Conservation (phyloP, 345 rosid genomes). For the Iberis pinnata region DNA sequence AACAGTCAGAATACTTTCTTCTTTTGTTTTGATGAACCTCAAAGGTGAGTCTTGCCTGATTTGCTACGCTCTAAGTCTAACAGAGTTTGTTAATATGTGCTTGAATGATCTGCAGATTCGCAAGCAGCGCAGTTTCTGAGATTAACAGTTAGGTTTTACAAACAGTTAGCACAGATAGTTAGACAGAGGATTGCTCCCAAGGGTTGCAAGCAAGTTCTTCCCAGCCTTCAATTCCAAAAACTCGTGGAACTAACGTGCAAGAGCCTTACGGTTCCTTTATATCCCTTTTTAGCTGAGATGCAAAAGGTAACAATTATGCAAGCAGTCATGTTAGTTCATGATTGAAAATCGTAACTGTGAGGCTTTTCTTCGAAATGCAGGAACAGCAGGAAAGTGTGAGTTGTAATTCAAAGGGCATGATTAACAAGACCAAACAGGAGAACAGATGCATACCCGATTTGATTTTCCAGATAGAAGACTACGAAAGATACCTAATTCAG, state of each 20-base stretch:
- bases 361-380: constrained; percentile 31
- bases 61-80: constrained; percentile 1
- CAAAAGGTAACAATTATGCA: constrained; percentile 39
- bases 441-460: constrained; percentile 80
- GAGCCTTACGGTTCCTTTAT: constrained; percentile 61
- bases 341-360: background rate
- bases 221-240: constrained; percentile 59
- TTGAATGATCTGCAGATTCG: constrained; percentile 41
- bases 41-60: constrained; percentile 42
- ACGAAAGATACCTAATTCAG: constrained; percentile 65
- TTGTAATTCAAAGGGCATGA: constrained; percentile 42
- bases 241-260: constrained; percentile 75
- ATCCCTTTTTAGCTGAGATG: constrained; percentile 59
- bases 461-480: constrained; percentile 79
- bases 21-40: constrained; percentile 63
- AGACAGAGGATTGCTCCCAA: constrained; percentile 64
- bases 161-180: constrained; percentile 67
- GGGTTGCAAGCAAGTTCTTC: constrained; percentile 68
- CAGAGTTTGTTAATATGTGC: constrained; percentile 13
- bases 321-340: constrained; percentile 3
- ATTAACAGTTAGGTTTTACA: constrained; percentile 54
- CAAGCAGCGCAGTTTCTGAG: constrained; percentile 65
- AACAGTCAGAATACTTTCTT: constrained; percentile 49
- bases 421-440: constrained; percentile 78
- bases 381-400: constrained; percentile 45